Evolutionary conservation across 305 asterid species (phyloP).

Genomic region (Petunia hybrid): DNA sequence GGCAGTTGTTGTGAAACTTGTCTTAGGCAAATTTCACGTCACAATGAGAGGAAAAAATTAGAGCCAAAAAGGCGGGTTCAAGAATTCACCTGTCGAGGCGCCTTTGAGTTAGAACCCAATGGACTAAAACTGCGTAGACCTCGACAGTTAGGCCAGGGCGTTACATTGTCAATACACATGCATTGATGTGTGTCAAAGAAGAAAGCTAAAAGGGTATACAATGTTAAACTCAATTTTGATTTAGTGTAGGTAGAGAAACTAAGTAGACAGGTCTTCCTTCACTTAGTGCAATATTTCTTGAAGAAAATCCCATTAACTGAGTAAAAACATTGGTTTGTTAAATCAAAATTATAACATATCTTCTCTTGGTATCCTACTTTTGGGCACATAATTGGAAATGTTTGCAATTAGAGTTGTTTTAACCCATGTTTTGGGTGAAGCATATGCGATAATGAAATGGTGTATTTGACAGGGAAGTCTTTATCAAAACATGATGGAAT

Average conservation of each 20-base stretch:
- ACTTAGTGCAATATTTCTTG: no score
- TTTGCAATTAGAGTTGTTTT: neutral
- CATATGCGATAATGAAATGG: neutral
- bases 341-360: neutral
- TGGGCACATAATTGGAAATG: neutral
- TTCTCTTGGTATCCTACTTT: neutral
- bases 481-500: constrained; percentile 86
- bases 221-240: neutral
- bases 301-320: no score
- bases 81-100: neutral
- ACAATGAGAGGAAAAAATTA: no score
- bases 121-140: neutral
- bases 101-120: no score
- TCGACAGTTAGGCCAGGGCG: neutral
- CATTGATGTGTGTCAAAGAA: neutral
- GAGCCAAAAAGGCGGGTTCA: neutral
- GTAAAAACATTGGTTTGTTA: neutral
- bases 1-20: no score
- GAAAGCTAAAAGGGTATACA: neutral
- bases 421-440: neutral
- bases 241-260: neutral
- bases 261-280: neutral
- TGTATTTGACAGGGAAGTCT: constrained; percentile 59
- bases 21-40: no score
- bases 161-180: no score